Conservation (phyloP, 2,329 filamentous ascomycete species). For the Xylariaceae sp. region DNA sequence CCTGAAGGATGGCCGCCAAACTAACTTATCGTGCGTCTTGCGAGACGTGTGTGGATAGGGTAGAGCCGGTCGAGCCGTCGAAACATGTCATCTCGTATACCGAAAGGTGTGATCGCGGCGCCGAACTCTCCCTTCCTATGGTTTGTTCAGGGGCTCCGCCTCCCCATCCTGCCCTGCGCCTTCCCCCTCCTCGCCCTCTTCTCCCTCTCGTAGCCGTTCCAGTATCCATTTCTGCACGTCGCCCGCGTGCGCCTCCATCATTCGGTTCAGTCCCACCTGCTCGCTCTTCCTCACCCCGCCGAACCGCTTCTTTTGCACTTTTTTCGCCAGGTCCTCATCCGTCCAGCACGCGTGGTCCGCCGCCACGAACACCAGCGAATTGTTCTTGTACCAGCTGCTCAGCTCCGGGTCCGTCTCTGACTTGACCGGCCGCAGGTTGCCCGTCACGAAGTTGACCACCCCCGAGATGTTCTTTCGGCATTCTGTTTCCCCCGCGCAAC, state of each 20-base stretch:
- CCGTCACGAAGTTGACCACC: conserved; percentile 78
- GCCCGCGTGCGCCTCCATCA: conserved; percentile 54
- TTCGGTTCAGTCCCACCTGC: conserved; percentile 47
- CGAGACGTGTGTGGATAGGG: too few relatives aligned
- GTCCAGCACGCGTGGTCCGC: conserved; percentile 73
- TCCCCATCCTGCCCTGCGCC: too few relatives aligned
- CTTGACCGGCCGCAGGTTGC: conserved; percentile 72
- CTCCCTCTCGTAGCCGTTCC: conserved; percentile 1
- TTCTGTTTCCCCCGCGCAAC: conserved; percentile 36
- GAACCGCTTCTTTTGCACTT: conserved; percentile 59
- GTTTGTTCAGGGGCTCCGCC: not conserved
- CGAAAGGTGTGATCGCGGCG: not conserved
- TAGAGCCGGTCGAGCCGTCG: too few relatives aligned
- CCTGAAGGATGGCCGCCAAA: too few relatives aligned
- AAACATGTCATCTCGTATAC: too few relatives aligned
- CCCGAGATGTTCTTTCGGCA: conserved; percentile 67
- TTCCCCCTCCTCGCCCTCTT: conserved; percentile 5
- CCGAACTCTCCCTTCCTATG: not conserved
- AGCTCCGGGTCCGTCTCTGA: conserved; percentile 73
- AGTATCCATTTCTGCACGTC: conserved; percentile 54
- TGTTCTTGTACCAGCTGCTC: conserved; percentile 78
- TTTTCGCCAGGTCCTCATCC: conserved; percentile 57
- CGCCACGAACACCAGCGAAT: conserved; percentile 77
- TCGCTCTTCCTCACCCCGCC: conserved; percentile 55
- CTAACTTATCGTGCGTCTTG: too few relatives aligned